phyloP scores from a whole-genome alignment of 2,329 filamentous ascomycete genomes.

The Arthrobotrys musiformis region DNA sequence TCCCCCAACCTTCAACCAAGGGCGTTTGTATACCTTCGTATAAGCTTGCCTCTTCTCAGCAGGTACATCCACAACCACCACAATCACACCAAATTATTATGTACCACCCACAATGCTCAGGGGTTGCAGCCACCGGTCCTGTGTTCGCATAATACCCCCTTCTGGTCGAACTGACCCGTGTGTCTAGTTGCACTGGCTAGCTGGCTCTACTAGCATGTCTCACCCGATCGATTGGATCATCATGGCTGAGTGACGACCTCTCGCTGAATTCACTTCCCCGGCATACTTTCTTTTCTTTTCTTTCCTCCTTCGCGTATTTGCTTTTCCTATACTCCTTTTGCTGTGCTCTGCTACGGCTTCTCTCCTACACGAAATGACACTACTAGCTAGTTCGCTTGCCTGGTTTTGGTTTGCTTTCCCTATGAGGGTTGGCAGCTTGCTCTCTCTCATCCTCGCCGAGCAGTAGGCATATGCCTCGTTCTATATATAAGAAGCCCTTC shows the following conservation, averaged over 20 bases:
- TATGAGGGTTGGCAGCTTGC: slow-evolving; percentile 34
- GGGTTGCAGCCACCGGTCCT: slow-evolving; percentile 23
- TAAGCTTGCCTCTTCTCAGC: slow-evolving; percentile 41
- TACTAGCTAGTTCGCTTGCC: slow-evolving; percentile 52
- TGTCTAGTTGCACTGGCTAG: slow-evolving; percentile 37
- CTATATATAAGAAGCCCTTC: slow-evolving; percentile 53
- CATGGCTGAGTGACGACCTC: slow-evolving; percentile 54
- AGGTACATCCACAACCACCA: slow-evolving; percentile 26
- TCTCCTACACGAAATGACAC: slow-evolving; percentile 57
- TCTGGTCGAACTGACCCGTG: slow-evolving; percentile 37
- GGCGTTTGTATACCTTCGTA: slow-evolving; percentile 8
- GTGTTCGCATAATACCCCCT: slow-evolving; percentile 44
- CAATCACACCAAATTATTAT: slow-evolving; percentile 14
- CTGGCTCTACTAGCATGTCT: slow-evolving; percentile 53
- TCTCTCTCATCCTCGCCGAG: slow-evolving; percentile 26
- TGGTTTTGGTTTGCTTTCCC: slow-evolving; percentile 47
- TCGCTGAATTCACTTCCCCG: slow-evolving; percentile 50
- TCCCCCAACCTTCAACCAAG: slow-evolving; percentile 17
- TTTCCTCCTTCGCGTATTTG: slow-evolving; percentile 46
- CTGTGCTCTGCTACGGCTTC: slow-evolving; percentile 59
- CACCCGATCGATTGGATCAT: slow-evolving; percentile 54
- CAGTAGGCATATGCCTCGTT: slow-evolving; percentile 31
- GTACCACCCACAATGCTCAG: slow-evolving; percentile 14
- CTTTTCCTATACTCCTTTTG: slow-evolving; percentile 58
- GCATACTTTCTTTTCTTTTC: slow-evolving; percentile 53